These are phyloP conservation scores for Agaricus blazei DNA, from an alignment of 768 basidiomycete species.

Conservation along the genomic window DNA sequence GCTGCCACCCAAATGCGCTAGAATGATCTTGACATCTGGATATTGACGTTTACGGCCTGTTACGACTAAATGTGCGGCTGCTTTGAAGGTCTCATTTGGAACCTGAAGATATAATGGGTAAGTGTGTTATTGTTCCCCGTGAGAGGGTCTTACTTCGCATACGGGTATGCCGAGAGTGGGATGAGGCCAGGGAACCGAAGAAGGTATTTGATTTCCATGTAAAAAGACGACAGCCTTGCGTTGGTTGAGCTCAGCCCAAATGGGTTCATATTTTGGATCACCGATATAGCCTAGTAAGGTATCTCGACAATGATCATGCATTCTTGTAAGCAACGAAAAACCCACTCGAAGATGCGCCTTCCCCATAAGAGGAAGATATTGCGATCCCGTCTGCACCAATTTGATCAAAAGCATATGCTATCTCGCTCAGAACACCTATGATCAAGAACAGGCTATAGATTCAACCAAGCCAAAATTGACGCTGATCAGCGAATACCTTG, in stretches of 20 bases:
- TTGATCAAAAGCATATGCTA: constrained; percentile 54
- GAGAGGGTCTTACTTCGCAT: constrained; percentile 42
- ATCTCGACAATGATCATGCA: not conserved
- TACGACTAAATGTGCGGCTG: constrained; percentile 72
- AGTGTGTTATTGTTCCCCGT: not conserved
- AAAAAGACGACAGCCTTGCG: constrained; percentile 62
- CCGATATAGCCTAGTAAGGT: constrained; percentile 57
- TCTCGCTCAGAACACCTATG: constrained; percentile 55
- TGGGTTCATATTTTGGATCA: constrained; percentile 53
- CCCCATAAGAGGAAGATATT: constrained; percentile 63
- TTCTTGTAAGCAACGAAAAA: not conserved
- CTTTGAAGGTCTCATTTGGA: constrained; percentile 80
- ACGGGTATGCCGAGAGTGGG: constrained; percentile 62
- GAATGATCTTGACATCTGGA: constrained; percentile 54
- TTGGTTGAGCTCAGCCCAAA: constrained; percentile 67
- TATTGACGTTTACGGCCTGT: constrained; percentile 63
- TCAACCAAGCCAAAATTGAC: not conserved
- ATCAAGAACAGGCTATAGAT: not conserved
- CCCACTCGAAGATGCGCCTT: constrained; percentile 49
- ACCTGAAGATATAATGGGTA: constrained; percentile 36
- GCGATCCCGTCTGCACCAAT: constrained; percentile 62
- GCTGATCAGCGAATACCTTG: constrained; percentile 34
- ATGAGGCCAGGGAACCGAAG: constrained; percentile 61
- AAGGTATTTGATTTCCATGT: constrained; percentile 65
- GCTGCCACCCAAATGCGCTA: constrained; percentile 73